Evolutionary conservation across 2,329 filamentous ascomycete species (phyloP), one percentile per base, ranked within the genome.

Genomic region (Colletotrichum echinochloae): DNA sequence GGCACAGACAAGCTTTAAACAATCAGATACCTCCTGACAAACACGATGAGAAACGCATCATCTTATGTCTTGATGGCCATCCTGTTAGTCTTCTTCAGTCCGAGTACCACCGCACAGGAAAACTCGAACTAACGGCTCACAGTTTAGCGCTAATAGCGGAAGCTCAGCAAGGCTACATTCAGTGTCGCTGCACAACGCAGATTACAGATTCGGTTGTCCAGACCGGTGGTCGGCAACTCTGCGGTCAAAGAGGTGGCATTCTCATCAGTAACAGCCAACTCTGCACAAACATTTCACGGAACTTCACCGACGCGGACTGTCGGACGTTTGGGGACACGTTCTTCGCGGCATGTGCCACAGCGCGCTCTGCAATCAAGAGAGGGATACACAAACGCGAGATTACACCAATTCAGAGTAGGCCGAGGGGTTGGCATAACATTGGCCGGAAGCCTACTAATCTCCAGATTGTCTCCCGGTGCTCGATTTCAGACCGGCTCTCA

Each of bases 321-420:
- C 49, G 56, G 41, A 60, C 67, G 1, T 28, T 70, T 11, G 67
- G 67, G n/a, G 64, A 67, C 26, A 33, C 64, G 1, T 70, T 62
- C 64, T 67, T 70, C 26, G 67, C 67, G 4, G 67, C 56, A n/a
- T 70, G 67, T 44, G 67, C 56, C n/a, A 62, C 57, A 9, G 67
- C 64, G 1, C 67, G 67, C 3, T 70, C 67, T 12, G 51, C 66
- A 28, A n/a, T 63, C 14, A 70, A 70, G 57, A 61, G 67, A 28
- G 67, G 67, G 14, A 70, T 70, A 6, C 59, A 70, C 30, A 70
- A 70, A 57, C 67, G 67, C 52, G 67, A 70, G 41, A 59, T 62
- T 14, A 65, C 57, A 12, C 67, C 67, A 8, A n/a, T 70, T 48
- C 64, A 60, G 54, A 55, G n/a, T 9, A 66, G 48, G 14, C 46